Percentiles rank a stretch among this genome's conserved stretches.
Conservation (phyloP, 192 early-diverging fungal species). For the Coemansia sp. region DNA sequence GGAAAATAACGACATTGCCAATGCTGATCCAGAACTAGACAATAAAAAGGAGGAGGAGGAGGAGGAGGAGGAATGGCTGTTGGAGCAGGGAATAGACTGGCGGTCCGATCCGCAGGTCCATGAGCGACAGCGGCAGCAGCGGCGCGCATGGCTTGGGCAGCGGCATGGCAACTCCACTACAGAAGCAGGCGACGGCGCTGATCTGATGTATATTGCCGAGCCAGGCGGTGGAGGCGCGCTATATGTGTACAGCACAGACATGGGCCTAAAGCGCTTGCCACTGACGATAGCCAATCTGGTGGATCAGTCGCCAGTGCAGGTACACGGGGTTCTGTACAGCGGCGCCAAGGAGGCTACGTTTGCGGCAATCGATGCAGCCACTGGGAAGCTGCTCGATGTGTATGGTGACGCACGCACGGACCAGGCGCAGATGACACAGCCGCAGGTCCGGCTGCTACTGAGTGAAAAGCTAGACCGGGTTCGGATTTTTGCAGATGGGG, state of each 20-base stretch:
- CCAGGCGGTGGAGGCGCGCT: slow-evolving; percentile 49
- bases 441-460: slow-evolving; percentile 24
- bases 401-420: slow-evolving; percentile 55
- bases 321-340: slow-evolving; percentile 61
- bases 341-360: slow-evolving; percentile 66
- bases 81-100: slow-evolving; percentile 54
- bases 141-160: slow-evolving; percentile 30
- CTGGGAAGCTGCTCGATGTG: slow-evolving; percentile 59
- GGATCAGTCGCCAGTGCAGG: slow-evolving; percentile 56
- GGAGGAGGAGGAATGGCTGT: slow-evolving; percentile 49
- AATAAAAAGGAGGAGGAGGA: slow-evolving; percentile 14
- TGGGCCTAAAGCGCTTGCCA: slow-evolving; percentile 59
- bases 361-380: slow-evolving; percentile 66
- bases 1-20: neutral
- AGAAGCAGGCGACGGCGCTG: slow-evolving; percentile 2
- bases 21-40: neutral
- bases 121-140: slow-evolving; percentile 35
- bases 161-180: slow-evolving; percentile 2
- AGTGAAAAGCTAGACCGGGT: slow-evolving; percentile 40
- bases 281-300: slow-evolving; percentile 71
- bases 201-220: slow-evolving; percentile 46
- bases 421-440: slow-evolving; percentile 4
- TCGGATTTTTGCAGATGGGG: slow-evolving; percentile 23
- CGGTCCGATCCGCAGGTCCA: slow-evolving; percentile 40
- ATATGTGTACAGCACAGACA: slow-evolving; percentile 38